Evolutionary conservation across 2,329 filamentous ascomycete species (phyloP).

Genomic region (Claviceps capensis): DNA sequence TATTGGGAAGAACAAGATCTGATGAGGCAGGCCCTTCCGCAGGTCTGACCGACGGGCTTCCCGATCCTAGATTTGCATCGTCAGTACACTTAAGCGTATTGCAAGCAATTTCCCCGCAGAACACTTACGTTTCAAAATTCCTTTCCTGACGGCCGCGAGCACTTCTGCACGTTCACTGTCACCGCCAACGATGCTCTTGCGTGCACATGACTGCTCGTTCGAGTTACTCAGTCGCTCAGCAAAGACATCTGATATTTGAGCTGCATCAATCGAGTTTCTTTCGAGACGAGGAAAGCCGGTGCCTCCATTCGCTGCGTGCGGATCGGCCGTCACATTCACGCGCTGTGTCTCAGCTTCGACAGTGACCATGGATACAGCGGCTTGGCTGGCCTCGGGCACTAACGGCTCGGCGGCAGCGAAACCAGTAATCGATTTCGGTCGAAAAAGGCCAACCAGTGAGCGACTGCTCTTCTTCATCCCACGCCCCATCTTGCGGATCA

Average conservation of each 20-base stretch:
- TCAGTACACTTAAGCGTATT: not conserved
- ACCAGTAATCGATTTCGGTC: constrained; percentile 83
- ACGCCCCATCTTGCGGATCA: constrained; percentile 97
- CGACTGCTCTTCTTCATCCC: constrained; percentile 92
- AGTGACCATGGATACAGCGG: constrained; percentile 89
- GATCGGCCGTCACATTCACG: constrained; percentile 62
- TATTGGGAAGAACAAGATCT: constrained; percentile 43
- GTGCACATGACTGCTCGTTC: constrained; percentile 46
- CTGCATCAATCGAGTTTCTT: constrained; percentile 63
- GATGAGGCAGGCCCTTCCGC: constrained; percentile 35
- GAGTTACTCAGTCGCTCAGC: constrained; percentile 42
- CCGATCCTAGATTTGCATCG: constrained; percentile 35
- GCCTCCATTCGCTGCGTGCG: constrained; percentile 51
- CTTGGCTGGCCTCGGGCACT: constrained; percentile 54
- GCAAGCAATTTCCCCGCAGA: not conserved
- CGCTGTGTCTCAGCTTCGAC: constrained; percentile 83
- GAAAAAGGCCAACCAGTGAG: constrained; percentile 85
- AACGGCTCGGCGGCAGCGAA: constrained; percentile 57
- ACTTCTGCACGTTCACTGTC: constrained; percentile 86
- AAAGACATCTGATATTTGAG: constrained; percentile 28
- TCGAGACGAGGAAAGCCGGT: constrained; percentile 79
- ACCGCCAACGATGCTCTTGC: constrained; percentile 83
- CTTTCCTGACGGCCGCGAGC: constrained; percentile 82
- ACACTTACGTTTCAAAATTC: constrained; percentile 74
- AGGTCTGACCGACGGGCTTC: constrained; percentile 51